Base-by-base conservation (phyloP, 805 yeast genomes). In the Candida boleticola region DNA sequence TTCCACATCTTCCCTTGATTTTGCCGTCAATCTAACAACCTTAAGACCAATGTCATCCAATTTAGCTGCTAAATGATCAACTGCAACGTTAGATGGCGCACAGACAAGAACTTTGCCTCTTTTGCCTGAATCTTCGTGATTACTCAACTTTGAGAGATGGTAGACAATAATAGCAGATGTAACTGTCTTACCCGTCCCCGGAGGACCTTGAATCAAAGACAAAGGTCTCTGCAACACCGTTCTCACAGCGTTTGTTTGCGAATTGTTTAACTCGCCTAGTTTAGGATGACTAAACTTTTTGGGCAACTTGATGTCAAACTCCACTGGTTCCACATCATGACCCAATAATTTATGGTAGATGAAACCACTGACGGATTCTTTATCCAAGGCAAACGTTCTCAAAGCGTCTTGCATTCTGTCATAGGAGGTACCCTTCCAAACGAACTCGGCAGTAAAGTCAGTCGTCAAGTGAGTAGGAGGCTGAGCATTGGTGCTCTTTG, bases 71-170 rank as follows among this genome's bases (percentile, higher is more conserved):
- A 90, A 71, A 66, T 90, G 96, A 60, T 90, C 97, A 25, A 88
- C 96, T 0, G 97, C 97, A 38, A 90, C 92, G 61, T 90, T 90
- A 17, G 96, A 89, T 18, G 97, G 97, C 3, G 97, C 97, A 71
- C 96, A 88, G 2, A 89, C 97, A 31, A 90, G 71, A 6, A 89
- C 80, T 47, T 79, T 77, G 37, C 79, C 82, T 42, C 77, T 77
- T 35, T 22, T 31, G 13, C 32, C 32, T 18, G 20, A 11, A 23
- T 23, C 27, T 7, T 23, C 27, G 7, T 23, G 27, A 17, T 37
- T 37, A 51, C 77, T 79, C 46, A 82, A 55, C 44, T 79, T 77
- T 2, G 81, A 72, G 41, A 89, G 66, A 54, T 88, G 96, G 52
- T 86, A 83, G 23, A 89, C 78, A 44, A 90, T 86, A 0, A 95